A percentile compares a stretch with the other conserved stretches of the same genome.
These are phyloP conservation scores for Xylogone sp. DNA, from an alignment of 2,329 filamentous ascomycete genomes.

Conservation along the genomic window DNA sequence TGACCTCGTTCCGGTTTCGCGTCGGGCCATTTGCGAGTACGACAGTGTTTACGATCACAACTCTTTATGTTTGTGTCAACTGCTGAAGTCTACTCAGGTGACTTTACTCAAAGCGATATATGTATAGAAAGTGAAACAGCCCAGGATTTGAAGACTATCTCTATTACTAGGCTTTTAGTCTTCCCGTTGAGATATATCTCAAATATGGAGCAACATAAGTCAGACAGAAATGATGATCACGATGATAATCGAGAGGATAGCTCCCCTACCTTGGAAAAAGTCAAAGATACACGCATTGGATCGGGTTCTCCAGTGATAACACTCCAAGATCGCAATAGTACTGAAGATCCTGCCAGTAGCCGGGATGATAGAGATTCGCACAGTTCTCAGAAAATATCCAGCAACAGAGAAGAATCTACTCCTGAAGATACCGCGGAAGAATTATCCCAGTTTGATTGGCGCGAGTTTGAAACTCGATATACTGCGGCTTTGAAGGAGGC, in stretches of 20 bases:
- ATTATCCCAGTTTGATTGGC: conserved; percentile 64
- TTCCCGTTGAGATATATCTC: not conserved
- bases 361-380: not conserved
- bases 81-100: too few relatives aligned
- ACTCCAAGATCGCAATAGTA: not conserved
- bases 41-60: too few relatives aligned
- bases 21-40: not conserved
- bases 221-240: not conserved
- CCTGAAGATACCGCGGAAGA: conserved; percentile 31
- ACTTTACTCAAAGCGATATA: too few relatives aligned
- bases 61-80: too few relatives aligned
- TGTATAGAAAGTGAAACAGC: too few relatives aligned
- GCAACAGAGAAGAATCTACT: conserved; percentile 51
- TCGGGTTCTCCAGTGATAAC: not conserved
- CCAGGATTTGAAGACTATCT: too few relatives aligned
- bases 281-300: not conserved
- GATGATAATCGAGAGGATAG: not conserved
- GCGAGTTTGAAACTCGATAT: conserved; percentile 69
- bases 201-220: not conserved
- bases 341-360: not conserved
- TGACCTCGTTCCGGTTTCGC: not conserved
- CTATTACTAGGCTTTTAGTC: too few relatives aligned
- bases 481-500: conserved; percentile 60
- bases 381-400: not conserved
- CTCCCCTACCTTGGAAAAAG: not conserved